Evolutionary conservation across 2,329 filamentous ascomycete species (phyloP).

Genomic region (Epichloe sibirici): DNA sequence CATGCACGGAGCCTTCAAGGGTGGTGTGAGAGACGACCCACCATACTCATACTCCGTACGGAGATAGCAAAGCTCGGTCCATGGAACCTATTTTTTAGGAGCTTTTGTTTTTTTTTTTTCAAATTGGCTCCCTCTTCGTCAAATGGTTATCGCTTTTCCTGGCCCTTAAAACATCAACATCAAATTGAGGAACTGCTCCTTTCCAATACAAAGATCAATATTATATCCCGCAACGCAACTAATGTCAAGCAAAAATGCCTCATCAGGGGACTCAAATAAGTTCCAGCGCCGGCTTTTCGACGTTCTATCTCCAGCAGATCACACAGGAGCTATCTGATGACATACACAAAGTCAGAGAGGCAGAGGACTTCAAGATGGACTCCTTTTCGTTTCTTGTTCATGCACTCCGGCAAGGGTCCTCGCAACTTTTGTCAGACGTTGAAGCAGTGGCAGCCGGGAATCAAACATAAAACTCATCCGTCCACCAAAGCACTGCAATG

Average conservation of each 20-base stretch:
- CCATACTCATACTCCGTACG: no score
- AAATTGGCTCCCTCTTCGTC: no score
- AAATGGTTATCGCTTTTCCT: no score
- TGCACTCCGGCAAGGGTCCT: slow-evolving; percentile 55
- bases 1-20: no score
- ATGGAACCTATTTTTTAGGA: no score
- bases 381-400: slow-evolving; percentile 53
- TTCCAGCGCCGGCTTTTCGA: slow-evolving; percentile 35
- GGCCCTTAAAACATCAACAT: no score
- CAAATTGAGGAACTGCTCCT: not conserved
- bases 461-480: slow-evolving; percentile 1
- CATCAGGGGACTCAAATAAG: not conserved
- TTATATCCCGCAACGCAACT: not conserved
- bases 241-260: not conserved
- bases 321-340: slow-evolving; percentile 64
- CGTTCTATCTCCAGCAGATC: slow-evolving; percentile 57
- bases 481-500: no score
- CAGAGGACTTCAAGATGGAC: slow-evolving; percentile 58
- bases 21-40: no score
- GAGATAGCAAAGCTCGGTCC: no score
- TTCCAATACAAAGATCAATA: not conserved
- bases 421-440: slow-evolving; percentile 33
- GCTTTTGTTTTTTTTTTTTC: no score
- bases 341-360: slow-evolving; percentile 54
- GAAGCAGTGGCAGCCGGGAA: slow-evolving; percentile 24